Conservation (phyloP, 176 grass and related monocot species). For the Bolboschoenus planiculmis region DNA sequence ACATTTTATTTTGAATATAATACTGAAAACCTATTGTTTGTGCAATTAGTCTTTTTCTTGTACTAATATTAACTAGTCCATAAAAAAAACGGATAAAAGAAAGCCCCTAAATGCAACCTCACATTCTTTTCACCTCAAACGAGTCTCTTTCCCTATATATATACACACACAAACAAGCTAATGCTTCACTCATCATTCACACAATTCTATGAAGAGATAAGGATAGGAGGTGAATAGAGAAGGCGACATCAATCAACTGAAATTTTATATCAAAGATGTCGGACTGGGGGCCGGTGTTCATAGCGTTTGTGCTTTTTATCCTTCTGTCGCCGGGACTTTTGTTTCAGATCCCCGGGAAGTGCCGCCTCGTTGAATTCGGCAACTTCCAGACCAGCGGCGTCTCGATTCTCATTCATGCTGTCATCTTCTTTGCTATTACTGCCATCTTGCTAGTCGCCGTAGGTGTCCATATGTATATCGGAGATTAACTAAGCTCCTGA, state of each 20-base stretch:
- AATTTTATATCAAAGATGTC: slow-evolving; percentile 28
- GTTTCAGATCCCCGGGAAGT: slow-evolving; percentile 49
- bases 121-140: neutral
- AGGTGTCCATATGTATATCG: slow-evolving; percentile 54
- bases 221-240: neutral
- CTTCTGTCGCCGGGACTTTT: slow-evolving; percentile 51
- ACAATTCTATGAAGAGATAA: slow-evolving; percentile 10
- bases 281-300: slow-evolving; percentile 61
- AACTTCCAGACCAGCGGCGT: slow-evolving; percentile 48
- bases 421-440: slow-evolving; percentile 52
- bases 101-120: neutral
- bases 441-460: slow-evolving; percentile 56
- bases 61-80: neutral
- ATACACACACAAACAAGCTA: neutral
- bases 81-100: neutral
- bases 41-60: neutral
- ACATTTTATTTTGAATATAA: neutral
- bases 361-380: slow-evolving; percentile 39
- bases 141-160: neutral
- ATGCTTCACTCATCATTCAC: neutral
- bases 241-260: neutral
- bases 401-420: slow-evolving; percentile 56
- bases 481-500: slow-evolving; percentile 16
- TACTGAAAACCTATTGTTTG: no score
- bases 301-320: slow-evolving; percentile 63